Percentiles rank a stretch among this genome's conserved stretches.
Evolutionary conservation across 192 early-diverging fungal genomes (phyloP).

Genomic region (Chytriomyces hyalinus): DNA sequence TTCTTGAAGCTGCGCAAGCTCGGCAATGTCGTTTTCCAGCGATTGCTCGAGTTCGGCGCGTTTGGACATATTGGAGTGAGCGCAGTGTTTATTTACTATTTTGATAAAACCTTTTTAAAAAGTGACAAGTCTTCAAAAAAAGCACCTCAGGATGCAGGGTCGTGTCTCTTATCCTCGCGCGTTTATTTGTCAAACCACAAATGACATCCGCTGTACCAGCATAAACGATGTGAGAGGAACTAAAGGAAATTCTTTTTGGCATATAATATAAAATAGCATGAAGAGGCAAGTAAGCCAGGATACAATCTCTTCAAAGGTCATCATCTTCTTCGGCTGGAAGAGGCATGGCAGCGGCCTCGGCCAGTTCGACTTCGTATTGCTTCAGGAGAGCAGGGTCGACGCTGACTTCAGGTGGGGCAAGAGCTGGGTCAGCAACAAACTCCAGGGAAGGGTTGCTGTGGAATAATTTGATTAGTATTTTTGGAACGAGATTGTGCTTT

Average conservation of each 20-base stretch:
- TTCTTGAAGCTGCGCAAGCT: constrained; percentile 57
- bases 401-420: constrained; percentile 91
- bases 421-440: constrained; percentile 96
- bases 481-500: background rate
- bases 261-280: constrained; percentile 4
- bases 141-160: too few species aligned
- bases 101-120: too few species aligned
- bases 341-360: constrained; percentile 77
- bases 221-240: too few species aligned
- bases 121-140: too few species aligned
- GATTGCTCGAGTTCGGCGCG: constrained; percentile 42
- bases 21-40: constrained; percentile 54
- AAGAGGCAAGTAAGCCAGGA: background rate
- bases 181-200: too few species aligned
- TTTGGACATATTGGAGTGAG: background rate
- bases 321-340: constrained; percentile 82
- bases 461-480: constrained; percentile 21
- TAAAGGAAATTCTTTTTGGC: too few species aligned
- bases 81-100: background rate
- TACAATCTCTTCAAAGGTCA: background rate
- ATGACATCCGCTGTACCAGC: too few species aligned
- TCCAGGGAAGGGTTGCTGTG: constrained; percentile 87
- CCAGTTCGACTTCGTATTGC: constrained; percentile 82
- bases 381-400: constrained; percentile 80
- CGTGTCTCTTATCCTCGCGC: too few species aligned